A percentile compares a stretch with the other conserved stretches of the same genome.
Conservation (phyloP, 257 asterid species). For the Lithospermum erythrorhizon region DNA sequence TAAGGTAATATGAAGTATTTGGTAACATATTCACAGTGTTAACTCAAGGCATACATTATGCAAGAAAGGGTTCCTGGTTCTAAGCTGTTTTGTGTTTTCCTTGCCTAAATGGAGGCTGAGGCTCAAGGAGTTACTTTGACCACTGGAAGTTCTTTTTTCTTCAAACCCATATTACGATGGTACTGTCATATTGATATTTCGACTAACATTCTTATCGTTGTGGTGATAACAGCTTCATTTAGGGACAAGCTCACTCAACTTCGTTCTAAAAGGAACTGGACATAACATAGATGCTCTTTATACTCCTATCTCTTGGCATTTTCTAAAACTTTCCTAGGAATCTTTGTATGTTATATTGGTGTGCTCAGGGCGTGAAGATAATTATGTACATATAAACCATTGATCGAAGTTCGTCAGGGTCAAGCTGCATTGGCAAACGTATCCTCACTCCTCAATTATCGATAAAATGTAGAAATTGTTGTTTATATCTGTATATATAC, state of each 20-base stretch:
- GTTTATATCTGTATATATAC: background rate
- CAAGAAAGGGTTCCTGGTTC: no score
- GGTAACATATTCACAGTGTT: no score
- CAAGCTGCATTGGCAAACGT: background rate
- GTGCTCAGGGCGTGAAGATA: background rate
- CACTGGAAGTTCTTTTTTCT: no score
- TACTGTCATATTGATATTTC: background rate
- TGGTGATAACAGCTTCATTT: slow-evolving; percentile 53
- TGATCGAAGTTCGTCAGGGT: background rate
- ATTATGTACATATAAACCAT: background rate
- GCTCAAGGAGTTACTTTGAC: no score
- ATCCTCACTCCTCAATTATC: background rate
- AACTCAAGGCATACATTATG: no score
- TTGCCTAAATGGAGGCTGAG: no score
- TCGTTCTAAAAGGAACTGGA: slow-evolving; percentile 79
- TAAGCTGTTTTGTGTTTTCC: no score
- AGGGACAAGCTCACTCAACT: slow-evolving; percentile 85
- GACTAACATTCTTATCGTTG: background rate
- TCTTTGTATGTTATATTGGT: background rate
- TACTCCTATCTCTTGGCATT: background rate
- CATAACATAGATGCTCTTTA: slow-evolving; percentile 17
- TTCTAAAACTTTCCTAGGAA: no score
- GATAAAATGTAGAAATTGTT: background rate
- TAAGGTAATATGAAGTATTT: no score
- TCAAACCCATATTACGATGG: no score